A percentile compares a stretch with the other conserved stretches of the same genome.
These are phyloP conservation scores for Aspergillus avenaceus DNA, from an alignment of 495 filamentous ascomycete genomes.

Conservation along the genomic window DNA sequence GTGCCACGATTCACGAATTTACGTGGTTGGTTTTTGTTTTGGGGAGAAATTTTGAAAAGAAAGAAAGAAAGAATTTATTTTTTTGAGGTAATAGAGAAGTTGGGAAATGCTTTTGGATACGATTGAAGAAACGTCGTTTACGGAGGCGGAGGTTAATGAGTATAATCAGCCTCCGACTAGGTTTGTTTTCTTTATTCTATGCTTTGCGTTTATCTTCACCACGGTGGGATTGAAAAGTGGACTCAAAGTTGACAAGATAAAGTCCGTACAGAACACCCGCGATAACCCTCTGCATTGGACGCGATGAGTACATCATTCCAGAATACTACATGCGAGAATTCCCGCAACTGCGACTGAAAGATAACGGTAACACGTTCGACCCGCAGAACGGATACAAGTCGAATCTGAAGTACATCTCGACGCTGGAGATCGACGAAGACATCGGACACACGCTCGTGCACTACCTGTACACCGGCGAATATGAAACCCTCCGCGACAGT, in stretches of 20 bases:
- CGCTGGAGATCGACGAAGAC: conserved; percentile 10
- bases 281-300: conserved; percentile 6
- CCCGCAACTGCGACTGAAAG: conserved; percentile 39
- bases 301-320: conserved; percentile 44
- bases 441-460: conserved; percentile 16
- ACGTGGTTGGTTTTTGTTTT: too few species aligned
- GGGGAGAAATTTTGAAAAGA: too few species aligned
- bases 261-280: conserved; percentile 3
- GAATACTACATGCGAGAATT: conserved; percentile 7
- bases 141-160: not conserved
- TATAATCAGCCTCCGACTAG: not conserved
- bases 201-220: too few species aligned
- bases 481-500: conserved; percentile 3
- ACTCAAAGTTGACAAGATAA: too few species aligned
- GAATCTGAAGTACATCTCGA: not conserved
- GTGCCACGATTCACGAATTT: too few species aligned
- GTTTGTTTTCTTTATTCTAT: too few species aligned
- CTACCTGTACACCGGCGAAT: conserved; percentile 11
- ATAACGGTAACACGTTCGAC: conserved; percentile 69
- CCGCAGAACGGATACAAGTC: conserved; percentile 46
- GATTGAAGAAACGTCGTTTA: not conserved
- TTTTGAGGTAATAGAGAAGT: too few species aligned
- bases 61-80: not conserved
- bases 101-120: not conserved
- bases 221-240: too few species aligned